phyloP scores from a whole-genome alignment of 164 flowering plant species.

The Annona squamosa region DNA sequence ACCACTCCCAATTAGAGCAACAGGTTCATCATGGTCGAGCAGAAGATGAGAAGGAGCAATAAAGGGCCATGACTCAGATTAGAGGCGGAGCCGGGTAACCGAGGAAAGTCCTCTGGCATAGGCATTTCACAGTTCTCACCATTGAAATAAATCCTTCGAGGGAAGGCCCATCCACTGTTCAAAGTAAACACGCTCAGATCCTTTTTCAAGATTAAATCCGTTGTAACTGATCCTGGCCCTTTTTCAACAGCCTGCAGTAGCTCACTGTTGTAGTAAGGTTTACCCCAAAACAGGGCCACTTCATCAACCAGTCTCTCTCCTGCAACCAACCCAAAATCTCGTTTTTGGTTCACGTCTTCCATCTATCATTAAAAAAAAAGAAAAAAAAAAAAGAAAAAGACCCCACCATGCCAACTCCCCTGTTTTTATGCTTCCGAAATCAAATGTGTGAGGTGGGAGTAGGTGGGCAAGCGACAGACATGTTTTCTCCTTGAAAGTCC shows the following conservation, averaged over 20 bases:
- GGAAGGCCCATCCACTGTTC: constrained; percentile 56
- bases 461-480: too few species aligned
- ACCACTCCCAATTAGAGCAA: background rate
- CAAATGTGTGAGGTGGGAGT: too few species aligned
- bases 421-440: too few species aligned
- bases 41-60: constrained; percentile 19
- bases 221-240: constrained; percentile 36
- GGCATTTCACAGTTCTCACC: constrained; percentile 64
- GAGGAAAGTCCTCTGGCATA: constrained; percentile 47
- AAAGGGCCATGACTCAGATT: constrained; percentile 1
- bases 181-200: constrained; percentile 37
- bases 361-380: too few species aligned
- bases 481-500: too few species aligned
- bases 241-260: constrained; percentile 26
- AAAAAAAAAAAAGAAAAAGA: too few species aligned
- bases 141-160: constrained; percentile 50
- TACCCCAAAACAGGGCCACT: constrained; percentile 60
- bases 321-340: background rate
- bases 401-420: too few species aligned
- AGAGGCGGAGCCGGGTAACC: constrained; percentile 39
- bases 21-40: background rate
- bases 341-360: too few species aligned
- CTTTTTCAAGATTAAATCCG: constrained; percentile 47
- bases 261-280: constrained; percentile 26
- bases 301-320: constrained; percentile 34